Percentiles rank a stretch among this genome's conserved stretches.
These are phyloP conservation scores for Forsythia viridissima DNA, from an alignment of 257 asterid genomes.

Conservation along the genomic window DNA sequence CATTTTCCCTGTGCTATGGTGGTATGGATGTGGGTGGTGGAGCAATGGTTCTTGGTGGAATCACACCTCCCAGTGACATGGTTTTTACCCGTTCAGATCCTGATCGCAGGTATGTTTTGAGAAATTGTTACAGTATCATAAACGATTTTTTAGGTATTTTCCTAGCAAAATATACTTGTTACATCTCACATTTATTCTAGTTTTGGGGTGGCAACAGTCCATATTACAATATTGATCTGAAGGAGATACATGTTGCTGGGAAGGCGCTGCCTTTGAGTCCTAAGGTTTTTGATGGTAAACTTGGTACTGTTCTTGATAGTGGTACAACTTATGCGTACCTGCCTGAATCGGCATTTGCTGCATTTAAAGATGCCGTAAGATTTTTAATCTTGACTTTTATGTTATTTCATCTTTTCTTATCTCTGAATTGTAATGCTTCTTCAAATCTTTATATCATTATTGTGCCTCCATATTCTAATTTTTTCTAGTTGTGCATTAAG, in stretches of 20 bases:
- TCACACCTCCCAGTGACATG: constrained; percentile 79
- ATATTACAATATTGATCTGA: constrained; percentile 96
- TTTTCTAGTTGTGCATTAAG: constrained; percentile 48
- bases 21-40: constrained; percentile 99
- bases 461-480: constrained; percentile 13
- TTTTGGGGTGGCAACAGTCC: constrained; percentile 60
- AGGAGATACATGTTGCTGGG: constrained; percentile 95
- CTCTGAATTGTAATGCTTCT: background rate
- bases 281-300: constrained; percentile 76
- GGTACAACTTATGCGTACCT: constrained; percentile 98
- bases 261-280: constrained; percentile 67
- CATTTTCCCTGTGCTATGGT: constrained; percentile 97
- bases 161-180: constrained; percentile 84
- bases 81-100: constrained; percentile 83
- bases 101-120: constrained; percentile 76
- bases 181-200: constrained; percentile 99
- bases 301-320: constrained; percentile 93
- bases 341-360: constrained; percentile 85
- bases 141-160: constrained; percentile 68
- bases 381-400: constrained; percentile 28
- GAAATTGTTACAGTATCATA: constrained; percentile 33
- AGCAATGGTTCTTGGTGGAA: constrained; percentile 96
- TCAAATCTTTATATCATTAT: background rate
- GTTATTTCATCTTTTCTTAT: constrained; percentile 20
- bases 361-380: constrained; percentile 88